These are phyloP conservation scores for Anthostomella pinea DNA, from an alignment of 2,329 filamentous ascomycete genomes.

Conservation along the genomic window DNA sequence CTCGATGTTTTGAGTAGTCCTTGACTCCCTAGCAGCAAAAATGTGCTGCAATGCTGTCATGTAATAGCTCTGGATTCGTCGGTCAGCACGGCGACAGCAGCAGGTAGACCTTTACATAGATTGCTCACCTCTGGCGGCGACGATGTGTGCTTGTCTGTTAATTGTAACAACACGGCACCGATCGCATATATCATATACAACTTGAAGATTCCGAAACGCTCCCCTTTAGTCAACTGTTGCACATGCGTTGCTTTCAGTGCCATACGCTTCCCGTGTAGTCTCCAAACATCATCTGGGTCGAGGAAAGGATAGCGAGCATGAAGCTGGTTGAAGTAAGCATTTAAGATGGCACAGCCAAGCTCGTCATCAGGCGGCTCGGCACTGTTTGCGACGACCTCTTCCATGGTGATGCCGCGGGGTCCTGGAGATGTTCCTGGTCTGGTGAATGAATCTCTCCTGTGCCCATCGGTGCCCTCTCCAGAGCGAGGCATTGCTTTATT, in stretches of 20 bases:
- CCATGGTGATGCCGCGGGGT: constrained; percentile 32
- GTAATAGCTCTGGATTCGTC: constrained; percentile 42
- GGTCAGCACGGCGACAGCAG: constrained; percentile 6
- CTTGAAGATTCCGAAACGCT: constrained; percentile 47
- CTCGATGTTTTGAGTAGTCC: constrained; percentile 49
- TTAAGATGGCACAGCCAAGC: constrained; percentile 41
- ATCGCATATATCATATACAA: constrained; percentile 52
- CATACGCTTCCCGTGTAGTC: constrained; percentile 40
- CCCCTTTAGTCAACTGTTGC: constrained; percentile 31
- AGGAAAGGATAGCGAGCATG: constrained; percentile 50
- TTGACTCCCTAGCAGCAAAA: constrained; percentile 44
- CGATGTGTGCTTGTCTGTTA: constrained; percentile 43
- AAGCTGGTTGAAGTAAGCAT: constrained; percentile 44
- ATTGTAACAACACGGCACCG: constrained; percentile 45
- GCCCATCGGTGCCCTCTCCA: constrained; percentile 1
- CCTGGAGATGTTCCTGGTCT: constrained; percentile 3
- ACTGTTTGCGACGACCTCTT: constrained; percentile 40
- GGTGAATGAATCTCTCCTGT: neutral
- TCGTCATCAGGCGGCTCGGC: constrained; percentile 46
- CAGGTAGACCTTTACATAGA: constrained; percentile 1
- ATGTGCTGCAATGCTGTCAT: constrained; percentile 48
- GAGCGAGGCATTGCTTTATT: constrained; percentile 42
- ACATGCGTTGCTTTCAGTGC: constrained; percentile 34
- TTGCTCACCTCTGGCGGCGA: constrained; percentile 37
- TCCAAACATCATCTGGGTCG: constrained; percentile 43